A percentile compares a stretch with the other conserved stretches of the same genome.
phyloP scores from a whole-genome alignment of 108 stramenopile genomes.

The Cyclotella kingstonii region DNA sequence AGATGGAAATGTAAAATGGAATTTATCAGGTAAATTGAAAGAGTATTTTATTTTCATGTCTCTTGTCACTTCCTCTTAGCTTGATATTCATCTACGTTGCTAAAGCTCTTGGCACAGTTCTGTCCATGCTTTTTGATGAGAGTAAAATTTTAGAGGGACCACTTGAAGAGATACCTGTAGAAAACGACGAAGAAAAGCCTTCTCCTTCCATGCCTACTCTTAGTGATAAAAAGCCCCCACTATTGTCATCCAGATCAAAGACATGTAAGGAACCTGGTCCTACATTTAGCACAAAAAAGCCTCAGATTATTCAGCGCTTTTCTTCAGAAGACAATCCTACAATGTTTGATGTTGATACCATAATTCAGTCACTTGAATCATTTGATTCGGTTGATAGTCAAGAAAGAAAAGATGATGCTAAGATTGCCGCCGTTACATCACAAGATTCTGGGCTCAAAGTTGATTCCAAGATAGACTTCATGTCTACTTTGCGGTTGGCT shows the following conservation, averaged over 20 bases:
- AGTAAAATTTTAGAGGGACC: slow-evolving; percentile 29
- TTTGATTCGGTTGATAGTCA: background rate
- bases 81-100: background rate
- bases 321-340: slow-evolving; percentile 36
- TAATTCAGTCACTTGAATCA: slow-evolving; percentile 25
- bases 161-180: slow-evolving; percentile 17
- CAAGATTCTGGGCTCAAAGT: slow-evolving; percentile 35
- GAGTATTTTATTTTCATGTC: background rate
- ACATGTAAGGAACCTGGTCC: background rate
- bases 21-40: slow-evolving; percentile 30
- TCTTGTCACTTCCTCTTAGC: background rate
- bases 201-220: slow-evolving; percentile 9
- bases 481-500: slow-evolving; percentile 53
- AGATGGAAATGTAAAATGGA: slow-evolving; percentile 71
- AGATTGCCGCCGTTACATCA: slow-evolving; percentile 17
- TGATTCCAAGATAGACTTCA: slow-evolving; percentile 72
- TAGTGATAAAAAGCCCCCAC: slow-evolving; percentile 10
- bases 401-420: background rate
- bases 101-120: slow-evolving; percentile 43
- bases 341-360: slow-evolving; percentile 43
- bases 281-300: slow-evolving; percentile 5
- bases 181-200: background rate
- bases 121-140: slow-evolving; percentile 74
- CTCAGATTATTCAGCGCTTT: slow-evolving; percentile 32
- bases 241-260: slow-evolving; percentile 7